Percentiles rank a stretch among this genome's conserved stretches.
These are phyloP conservation scores for Claviceps sorghi DNA, from an alignment of 2,329 filamentous ascomycete species.

Conservation along the genomic window DNA sequence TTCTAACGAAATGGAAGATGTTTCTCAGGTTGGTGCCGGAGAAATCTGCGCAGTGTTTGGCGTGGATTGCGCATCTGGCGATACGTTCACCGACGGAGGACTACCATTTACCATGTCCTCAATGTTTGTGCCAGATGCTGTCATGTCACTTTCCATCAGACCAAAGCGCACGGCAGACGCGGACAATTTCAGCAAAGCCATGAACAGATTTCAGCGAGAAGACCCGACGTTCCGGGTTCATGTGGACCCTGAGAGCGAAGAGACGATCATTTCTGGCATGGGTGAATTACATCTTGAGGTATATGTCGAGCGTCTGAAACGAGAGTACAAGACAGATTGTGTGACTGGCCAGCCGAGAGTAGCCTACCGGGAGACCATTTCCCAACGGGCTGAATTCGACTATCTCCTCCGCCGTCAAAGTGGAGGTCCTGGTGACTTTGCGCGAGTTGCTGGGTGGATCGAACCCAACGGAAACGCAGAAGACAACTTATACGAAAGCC, in stretches of 20 bases:
- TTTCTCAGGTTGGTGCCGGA: constrained; percentile 79
- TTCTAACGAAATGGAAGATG: constrained; percentile 98
- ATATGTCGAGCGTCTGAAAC: constrained; percentile 90
- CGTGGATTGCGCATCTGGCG: constrained; percentile 91
- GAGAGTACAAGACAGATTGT: constrained; percentile 94
- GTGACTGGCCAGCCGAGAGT: constrained; percentile 93
- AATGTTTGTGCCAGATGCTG: constrained; percentile 95
- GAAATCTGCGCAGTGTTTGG: constrained; percentile 98
- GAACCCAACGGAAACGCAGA: constrained; percentile 65
- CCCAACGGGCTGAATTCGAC: constrained; percentile 68
- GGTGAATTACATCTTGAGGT: constrained; percentile 94
- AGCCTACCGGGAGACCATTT: constrained; percentile 90
- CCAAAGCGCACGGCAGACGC: constrained; percentile 87
- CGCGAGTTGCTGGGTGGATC: constrained; percentile 80
- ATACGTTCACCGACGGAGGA: constrained; percentile 91
- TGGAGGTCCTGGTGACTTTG: constrained; percentile 89
- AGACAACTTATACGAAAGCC: constrained; percentile 71
- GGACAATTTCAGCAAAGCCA: constrained; percentile 93
- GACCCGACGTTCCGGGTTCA: constrained; percentile 94
- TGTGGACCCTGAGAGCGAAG: constrained; percentile 80
- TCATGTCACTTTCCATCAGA: constrained; percentile 95
- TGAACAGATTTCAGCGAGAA: constrained; percentile 96
- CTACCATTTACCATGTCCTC: constrained; percentile 92
- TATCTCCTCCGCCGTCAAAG: constrained; percentile 90
- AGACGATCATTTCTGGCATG: constrained; percentile 98